A percentile compares a stretch with the other conserved stretches of the same genome.
These are phyloP conservation scores for Yarrowia sp. DNA, from an alignment of 805 yeast genomes.

Conservation along the genomic window DNA sequence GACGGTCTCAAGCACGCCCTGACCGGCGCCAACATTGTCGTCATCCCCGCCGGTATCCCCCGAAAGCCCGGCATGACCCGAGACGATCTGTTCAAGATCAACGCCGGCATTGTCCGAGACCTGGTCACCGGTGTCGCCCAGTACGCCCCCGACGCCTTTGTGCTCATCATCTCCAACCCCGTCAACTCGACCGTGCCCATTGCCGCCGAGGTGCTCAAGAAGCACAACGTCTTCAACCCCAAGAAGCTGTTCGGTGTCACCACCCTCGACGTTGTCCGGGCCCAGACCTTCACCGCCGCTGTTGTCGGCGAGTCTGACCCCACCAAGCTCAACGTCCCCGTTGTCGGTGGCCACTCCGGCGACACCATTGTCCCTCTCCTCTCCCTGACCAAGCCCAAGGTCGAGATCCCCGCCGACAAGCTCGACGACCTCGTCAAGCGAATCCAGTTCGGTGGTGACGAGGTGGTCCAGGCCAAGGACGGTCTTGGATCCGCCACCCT, in stretches of 20 bases:
- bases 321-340: conserved; percentile 70
- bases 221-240: conserved; percentile 85
- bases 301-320: conserved; percentile 70
- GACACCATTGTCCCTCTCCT: conserved; percentile 91
- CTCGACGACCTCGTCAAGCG: conserved; percentile 71
- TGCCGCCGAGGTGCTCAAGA: conserved; percentile 87
- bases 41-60: conserved; percentile 97
- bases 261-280: conserved; percentile 87
- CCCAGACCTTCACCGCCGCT: conserved; percentile 80
- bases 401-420: conserved; percentile 59
- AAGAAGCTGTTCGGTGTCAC: conserved; percentile 93
- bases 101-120: conserved; percentile 92
- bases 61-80: conserved; percentile 99
- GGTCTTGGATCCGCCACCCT: conserved; percentile 94
- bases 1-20: conserved; percentile 64
- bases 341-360: conserved; percentile 98
- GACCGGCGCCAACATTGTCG: conserved; percentile 68
- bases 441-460: conserved; percentile 96
- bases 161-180: conserved; percentile 86
- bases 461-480: conserved; percentile 88
- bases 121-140: conserved; percentile 84
- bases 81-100: conserved; percentile 94
- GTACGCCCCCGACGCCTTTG: conserved; percentile 77
- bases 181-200: conserved; percentile 97
- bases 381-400: conserved; percentile 68